phyloP scores from a whole-genome alignment of 495 filamentous ascomycete species.

The Penicillium riverlandense region DNA sequence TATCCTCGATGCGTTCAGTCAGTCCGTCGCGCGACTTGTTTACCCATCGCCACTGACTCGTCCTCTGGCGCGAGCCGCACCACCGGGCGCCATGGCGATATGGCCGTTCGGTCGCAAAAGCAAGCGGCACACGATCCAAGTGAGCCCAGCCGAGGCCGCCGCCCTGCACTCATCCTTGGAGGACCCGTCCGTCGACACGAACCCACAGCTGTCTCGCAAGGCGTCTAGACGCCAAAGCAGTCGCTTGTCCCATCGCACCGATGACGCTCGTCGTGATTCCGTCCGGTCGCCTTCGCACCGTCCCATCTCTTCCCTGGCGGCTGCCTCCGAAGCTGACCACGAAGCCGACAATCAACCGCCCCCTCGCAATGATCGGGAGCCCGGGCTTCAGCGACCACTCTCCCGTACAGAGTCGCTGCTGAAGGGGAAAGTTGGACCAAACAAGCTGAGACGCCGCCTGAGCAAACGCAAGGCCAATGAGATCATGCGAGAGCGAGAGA shows the following conservation, averaged over 20 bases:
- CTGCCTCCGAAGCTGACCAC: conserved; percentile 8
- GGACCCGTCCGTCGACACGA: conserved; percentile 7
- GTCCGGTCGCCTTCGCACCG: conserved; percentile 27
- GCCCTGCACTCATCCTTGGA: conserved; percentile 18
- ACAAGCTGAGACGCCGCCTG: conserved; percentile 57
- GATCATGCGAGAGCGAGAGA: conserved; percentile 72
- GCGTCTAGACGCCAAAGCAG: conserved; percentile 33
- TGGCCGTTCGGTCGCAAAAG: conserved; percentile 72
- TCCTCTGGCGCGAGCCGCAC: conserved; percentile 29
- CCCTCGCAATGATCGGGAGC: neutral
- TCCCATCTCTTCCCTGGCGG: conserved; percentile 14
- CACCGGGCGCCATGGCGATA: conserved; percentile 52
- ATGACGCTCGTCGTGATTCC: conserved; percentile 14
- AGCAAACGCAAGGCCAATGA: conserved; percentile 74
- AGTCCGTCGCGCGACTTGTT: conserved; percentile 10
- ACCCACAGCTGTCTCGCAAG: conserved; percentile 30
- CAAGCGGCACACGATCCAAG: conserved; percentile 42
- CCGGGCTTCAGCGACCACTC: conserved; percentile 17
- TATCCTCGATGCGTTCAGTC: conserved; percentile 31
- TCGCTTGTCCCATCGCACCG: conserved; percentile 26
- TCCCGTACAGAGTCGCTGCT: conserved; percentile 56
- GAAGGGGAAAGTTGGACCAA: conserved; percentile 46
- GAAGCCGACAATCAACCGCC: neutral
- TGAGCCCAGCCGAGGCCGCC: conserved; percentile 27
- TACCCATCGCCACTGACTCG: conserved; percentile 31